A percentile compares a stretch with the other conserved stretches of the same genome.
Conservation (phyloP, 352 stramenopile genomes). For the Pythium oligandrum region DNA sequence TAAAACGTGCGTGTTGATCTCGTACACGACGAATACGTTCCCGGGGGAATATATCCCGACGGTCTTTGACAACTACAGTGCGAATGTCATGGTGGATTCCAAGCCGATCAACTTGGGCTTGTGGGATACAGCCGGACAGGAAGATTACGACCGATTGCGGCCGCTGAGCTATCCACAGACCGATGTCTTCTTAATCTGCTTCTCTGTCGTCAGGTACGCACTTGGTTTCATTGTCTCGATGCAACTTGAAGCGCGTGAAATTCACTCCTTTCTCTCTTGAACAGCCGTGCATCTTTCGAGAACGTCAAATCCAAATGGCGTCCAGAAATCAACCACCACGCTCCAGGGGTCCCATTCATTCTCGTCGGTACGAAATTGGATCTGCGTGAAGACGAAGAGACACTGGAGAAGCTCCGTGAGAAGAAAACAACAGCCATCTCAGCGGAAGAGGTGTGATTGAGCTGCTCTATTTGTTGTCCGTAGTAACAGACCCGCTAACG, state of each 20-base stretch:
- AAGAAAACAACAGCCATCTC: constrained; percentile 79
- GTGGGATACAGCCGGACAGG: constrained; percentile 96
- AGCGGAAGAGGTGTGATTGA: constrained; percentile 48
- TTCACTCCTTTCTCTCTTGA: constrained; percentile 3
- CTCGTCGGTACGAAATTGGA: constrained; percentile 95
- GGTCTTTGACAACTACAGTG: constrained; percentile 93
- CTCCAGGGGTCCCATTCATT: constrained; percentile 91
- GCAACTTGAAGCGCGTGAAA: background rate
- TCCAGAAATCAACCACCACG: constrained; percentile 86
- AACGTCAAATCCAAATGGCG: constrained; percentile 95
- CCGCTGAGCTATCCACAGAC: constrained; percentile 95
- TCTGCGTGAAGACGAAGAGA: constrained; percentile 87
- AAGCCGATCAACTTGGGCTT: constrained; percentile 95
- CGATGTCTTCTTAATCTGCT: constrained; percentile 96
- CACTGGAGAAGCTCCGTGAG: constrained; percentile 82
- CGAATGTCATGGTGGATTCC: constrained; percentile 91
- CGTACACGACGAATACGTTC: constrained; percentile 97
- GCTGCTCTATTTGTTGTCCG: background rate
- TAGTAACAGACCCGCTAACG: background rate
- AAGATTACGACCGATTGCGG: constrained; percentile 95
- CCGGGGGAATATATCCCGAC: constrained; percentile 96
- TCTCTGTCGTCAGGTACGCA: constrained; percentile 86
- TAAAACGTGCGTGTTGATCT: constrained; percentile 96
- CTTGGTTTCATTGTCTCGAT: background rate
- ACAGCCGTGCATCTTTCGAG: constrained; percentile 90